These are phyloP conservation scores for Hyparrhenia diplandra DNA, from an alignment of 176 grass and related monocot species.

Conservation along the genomic window DNA sequence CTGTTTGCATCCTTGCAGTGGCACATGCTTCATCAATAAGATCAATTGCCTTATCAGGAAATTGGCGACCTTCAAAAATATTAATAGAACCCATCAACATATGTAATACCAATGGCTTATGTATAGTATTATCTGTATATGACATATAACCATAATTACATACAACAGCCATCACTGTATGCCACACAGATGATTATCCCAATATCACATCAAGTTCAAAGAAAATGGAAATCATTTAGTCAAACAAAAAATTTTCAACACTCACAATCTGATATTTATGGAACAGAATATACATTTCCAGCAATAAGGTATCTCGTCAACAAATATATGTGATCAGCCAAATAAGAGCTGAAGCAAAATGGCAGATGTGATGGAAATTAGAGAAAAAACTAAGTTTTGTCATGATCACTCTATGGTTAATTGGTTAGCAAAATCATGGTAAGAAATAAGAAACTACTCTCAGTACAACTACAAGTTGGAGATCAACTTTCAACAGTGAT, in stretches of 20 bases:
- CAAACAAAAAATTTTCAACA: background rate
- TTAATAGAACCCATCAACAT: background rate
- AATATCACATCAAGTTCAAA: background rate
- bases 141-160: background rate
- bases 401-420: background rate
- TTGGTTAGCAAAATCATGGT: background rate
- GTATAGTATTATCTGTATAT: background rate
- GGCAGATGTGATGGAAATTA: background rate
- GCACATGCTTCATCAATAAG: slow-evolving; percentile 32
- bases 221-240: background rate
- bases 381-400: background rate
- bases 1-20: background rate
- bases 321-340: background rate
- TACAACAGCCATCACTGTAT: background rate
- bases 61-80: background rate
- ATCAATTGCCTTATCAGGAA: slow-evolving; percentile 41
- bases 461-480: background rate
- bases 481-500: background rate
- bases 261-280: background rate
- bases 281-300: background rate
- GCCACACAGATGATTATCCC: background rate
- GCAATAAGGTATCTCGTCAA: background rate
- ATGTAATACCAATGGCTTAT: background rate
- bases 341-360: background rate
- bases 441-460: background rate